phyloP scores from a whole-genome alignment of 768 basidiomycete species.

The Rhizopogon roseolus region DNA sequence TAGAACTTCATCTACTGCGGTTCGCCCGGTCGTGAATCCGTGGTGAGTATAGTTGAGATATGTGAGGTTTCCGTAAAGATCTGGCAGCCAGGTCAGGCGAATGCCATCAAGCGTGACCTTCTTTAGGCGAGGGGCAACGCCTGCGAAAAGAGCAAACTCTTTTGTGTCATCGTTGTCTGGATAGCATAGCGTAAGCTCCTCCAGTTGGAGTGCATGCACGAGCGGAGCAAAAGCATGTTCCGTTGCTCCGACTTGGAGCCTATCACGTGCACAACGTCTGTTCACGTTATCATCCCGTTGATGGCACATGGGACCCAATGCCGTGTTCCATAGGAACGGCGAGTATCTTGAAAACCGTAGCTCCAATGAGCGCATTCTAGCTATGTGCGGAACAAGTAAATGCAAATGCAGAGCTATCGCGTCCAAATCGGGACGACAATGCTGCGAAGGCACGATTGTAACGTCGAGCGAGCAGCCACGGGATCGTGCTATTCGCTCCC shows the following conservation, averaged over 20 bases:
- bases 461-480: slow-evolving; percentile 59
- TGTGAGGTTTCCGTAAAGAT: slow-evolving; percentile 56
- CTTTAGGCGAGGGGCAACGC: slow-evolving; percentile 51
- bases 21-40: slow-evolving; percentile 54
- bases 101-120: slow-evolving; percentile 60
- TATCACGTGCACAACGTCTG: not conserved
- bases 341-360: slow-evolving; percentile 50
- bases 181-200: slow-evolving; percentile 54
- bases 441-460: slow-evolving; percentile 33
- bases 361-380: slow-evolving; percentile 58
- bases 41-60: slow-evolving; percentile 72
- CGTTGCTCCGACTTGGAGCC: no score
- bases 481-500: slow-evolving; percentile 55
- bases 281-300: slow-evolving; percentile 12
- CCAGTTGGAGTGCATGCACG: slow-evolving; percentile 39
- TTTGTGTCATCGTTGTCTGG: slow-evolving; percentile 66
- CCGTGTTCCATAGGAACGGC: slow-evolving; percentile 66
- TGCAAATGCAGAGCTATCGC: slow-evolving; percentile 60
- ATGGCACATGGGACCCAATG: slow-evolving; percentile 51
- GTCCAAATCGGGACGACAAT: slow-evolving; percentile 25
- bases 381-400: slow-evolving; percentile 41
- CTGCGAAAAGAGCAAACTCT: slow-evolving; percentile 61
- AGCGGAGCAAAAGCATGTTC: slow-evolving; percentile 7
- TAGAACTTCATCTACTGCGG: slow-evolving; percentile 54
- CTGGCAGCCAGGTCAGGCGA: slow-evolving; percentile 57